Evolutionary conservation across 768 basidiomycete species (phyloP).

Genomic region (Rhodotorula toruloides): DNA sequence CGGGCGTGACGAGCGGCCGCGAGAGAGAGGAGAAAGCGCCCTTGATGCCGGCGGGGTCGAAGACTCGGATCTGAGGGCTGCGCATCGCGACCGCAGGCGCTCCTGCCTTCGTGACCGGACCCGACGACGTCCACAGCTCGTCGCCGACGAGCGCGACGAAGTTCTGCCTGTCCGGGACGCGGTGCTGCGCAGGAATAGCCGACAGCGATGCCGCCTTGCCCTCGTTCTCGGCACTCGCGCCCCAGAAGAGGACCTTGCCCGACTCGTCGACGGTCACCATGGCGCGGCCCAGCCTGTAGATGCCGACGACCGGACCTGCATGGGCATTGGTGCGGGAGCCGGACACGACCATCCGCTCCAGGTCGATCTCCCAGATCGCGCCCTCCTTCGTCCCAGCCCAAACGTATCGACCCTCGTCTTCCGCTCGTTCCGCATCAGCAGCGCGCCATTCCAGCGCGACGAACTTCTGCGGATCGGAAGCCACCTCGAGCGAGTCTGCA

Average conservation of each 20-base stretch:
- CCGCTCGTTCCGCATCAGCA: background rate
- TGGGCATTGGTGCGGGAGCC: constrained; percentile 63
- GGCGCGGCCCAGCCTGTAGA: constrained; percentile 63
- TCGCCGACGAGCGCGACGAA: constrained; percentile 70
- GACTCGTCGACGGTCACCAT: constrained; percentile 80
- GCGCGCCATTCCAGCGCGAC: constrained; percentile 70
- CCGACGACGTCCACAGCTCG: constrained; percentile 72
- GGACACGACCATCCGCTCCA: constrained; percentile 57
- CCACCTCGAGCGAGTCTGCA: constrained; percentile 57
- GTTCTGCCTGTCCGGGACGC: constrained; percentile 74
- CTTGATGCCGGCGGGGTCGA: constrained; percentile 53
- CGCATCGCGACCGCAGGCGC: constrained; percentile 47
- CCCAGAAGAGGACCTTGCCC: constrained; percentile 74
- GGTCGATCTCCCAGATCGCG: constrained; percentile 74
- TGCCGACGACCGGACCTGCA: constrained; percentile 60
- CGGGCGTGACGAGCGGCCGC: constrained; percentile 52
- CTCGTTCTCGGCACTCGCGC: background rate
- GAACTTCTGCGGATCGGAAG: constrained; percentile 66
- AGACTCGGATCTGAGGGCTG: constrained; percentile 59
- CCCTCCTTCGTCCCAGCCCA: constrained; percentile 94
- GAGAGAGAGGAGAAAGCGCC: constrained; percentile 25
- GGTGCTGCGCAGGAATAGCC: constrained; percentile 26
- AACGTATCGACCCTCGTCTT: constrained; percentile 57
- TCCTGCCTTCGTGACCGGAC: constrained; percentile 50
- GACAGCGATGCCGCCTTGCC: constrained; percentile 9